These are phyloP conservation scores for Cystoderma amianthinum DNA, from an alignment of 768 basidiomycete genomes.

Conservation along the genomic window DNA sequence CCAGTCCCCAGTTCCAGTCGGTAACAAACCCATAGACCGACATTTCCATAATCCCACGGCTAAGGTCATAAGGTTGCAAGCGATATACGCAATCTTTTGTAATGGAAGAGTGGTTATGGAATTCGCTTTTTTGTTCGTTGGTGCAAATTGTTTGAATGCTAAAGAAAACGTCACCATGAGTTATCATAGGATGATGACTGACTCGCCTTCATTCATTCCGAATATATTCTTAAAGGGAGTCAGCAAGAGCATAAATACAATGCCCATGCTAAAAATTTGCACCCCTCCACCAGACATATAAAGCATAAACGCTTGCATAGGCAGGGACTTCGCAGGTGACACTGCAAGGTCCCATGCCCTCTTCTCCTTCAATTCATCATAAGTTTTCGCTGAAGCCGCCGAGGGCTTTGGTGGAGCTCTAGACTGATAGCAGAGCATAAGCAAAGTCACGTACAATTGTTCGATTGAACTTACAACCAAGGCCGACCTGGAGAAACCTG, in stretches of 20 bases:
- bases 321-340: slow-evolving; percentile 81
- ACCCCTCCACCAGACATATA: slow-evolving; percentile 98
- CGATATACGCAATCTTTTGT: slow-evolving; percentile 66
- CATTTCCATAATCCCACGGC: slow-evolving; percentile 91
- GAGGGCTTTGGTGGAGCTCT: slow-evolving; percentile 27
- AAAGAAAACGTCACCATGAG: background rate
- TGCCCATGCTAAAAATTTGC: slow-evolving; percentile 96
- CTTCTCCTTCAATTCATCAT: slow-evolving; percentile 64
- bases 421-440: slow-evolving; percentile 33
- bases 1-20: slow-evolving; percentile 92
- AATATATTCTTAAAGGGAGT: slow-evolving; percentile 81
- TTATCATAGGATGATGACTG: background rate
- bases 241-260: slow-evolving; percentile 87
- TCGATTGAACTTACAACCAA: slow-evolving; percentile 24
- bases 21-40: slow-evolving; percentile 84
- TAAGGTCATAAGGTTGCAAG: slow-evolving; percentile 73
- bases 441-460: too few relatives aligned
- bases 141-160: slow-evolving; percentile 75
- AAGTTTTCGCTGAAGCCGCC: slow-evolving; percentile 34
- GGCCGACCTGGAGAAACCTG: slow-evolving; percentile 51
- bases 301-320: slow-evolving; percentile 98
- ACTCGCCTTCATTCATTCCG: slow-evolving; percentile 70
- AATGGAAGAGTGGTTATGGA: slow-evolving; percentile 50
- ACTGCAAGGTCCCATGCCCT: slow-evolving; percentile 85
- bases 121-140: slow-evolving; percentile 47